Percentiles rank a stretch among this genome's conserved stretches.
Conservation (phyloP, 495 filamentous ascomycete genomes). For the Talaromyces borbonicus region DNA sequence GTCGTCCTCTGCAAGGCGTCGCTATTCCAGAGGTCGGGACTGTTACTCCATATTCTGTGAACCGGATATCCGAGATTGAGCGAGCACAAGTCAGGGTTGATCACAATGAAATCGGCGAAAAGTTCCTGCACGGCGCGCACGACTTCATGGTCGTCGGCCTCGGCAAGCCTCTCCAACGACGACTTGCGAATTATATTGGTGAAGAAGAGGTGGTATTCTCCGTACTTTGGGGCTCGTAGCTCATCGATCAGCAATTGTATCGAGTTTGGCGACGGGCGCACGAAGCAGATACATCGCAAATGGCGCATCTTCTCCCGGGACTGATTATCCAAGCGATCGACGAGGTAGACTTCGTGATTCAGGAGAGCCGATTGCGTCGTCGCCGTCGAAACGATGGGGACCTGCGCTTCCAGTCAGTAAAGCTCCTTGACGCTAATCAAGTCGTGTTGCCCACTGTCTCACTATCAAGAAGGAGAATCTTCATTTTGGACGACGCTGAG, state of each 20-base stretch:
- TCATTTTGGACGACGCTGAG: constrained; percentile 86
- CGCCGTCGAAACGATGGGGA: constrained; percentile 85
- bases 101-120: constrained; percentile 88
- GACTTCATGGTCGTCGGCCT: constrained; percentile 97
- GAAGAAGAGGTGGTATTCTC: constrained; percentile 94
- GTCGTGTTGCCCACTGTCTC: constrained; percentile 63
- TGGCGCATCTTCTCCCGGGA: constrained; percentile 97
- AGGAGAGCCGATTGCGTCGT: constrained; percentile 94
- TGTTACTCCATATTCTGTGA: constrained; percentile 63
- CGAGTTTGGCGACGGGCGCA: constrained; percentile 82
- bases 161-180: constrained; percentile 84
- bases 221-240: constrained; percentile 91
- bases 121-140: constrained; percentile 88
- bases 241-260: constrained; percentile 93
- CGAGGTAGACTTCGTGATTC: constrained; percentile 95
- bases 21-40: constrained; percentile 80
- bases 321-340: constrained; percentile 85
- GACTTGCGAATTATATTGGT: constrained; percentile 97
- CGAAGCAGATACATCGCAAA: constrained; percentile 84
- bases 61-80: constrained; percentile 65
- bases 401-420: constrained; percentile 31
- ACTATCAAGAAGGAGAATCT: constrained; percentile 88
- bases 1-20: constrained; percentile 75
- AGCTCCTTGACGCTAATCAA: constrained; percentile 6
- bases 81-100: constrained; percentile 90